Evolutionary conservation across 208 protist genomes (phyloP).

Genomic region (Trypanosoma rangeli): DNA sequence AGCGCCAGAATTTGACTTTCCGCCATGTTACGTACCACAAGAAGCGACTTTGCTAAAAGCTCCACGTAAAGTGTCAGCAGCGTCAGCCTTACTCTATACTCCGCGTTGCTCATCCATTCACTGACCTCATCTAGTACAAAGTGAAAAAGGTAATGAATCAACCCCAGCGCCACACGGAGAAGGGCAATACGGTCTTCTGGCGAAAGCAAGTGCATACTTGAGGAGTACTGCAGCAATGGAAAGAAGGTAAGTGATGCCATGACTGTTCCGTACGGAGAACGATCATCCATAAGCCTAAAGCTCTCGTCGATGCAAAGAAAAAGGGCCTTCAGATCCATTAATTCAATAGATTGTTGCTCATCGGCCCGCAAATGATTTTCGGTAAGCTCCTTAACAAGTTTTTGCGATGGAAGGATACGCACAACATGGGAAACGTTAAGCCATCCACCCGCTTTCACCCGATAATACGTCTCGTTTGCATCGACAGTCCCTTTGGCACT

Average conservation of each 20-base stretch:
- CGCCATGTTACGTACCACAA: conserved; percentile 46
- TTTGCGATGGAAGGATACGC: conserved; percentile 45
- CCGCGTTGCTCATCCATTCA: conserved; percentile 38
- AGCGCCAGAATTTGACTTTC: conserved; percentile 44
- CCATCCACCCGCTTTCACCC: conserved; percentile 73
- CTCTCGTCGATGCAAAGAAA: conserved; percentile 50
- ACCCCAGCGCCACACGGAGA: conserved; percentile 33
- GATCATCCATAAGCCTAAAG: conserved; percentile 67
- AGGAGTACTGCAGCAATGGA: conserved; percentile 46
- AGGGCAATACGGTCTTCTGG: conserved; percentile 13
- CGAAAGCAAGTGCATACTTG: conserved; percentile 7
- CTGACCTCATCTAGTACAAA: conserved; percentile 54
- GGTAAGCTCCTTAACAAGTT: conserved; percentile 41
- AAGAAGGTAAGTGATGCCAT: conserved; percentile 71
- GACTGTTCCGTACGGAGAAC: conserved; percentile 61
- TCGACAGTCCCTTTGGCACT: conserved; percentile 51
- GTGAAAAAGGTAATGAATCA: conserved; percentile 60
- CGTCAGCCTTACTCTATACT: conserved; percentile 38
- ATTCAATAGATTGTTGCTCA: conserved; percentile 1
- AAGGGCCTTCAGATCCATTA: conserved; percentile 26
- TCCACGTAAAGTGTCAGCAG: conserved; percentile 68
- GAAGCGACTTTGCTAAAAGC: conserved; percentile 58
- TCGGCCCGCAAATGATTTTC: conserved; percentile 33
- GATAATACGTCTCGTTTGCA: conserved; percentile 53
- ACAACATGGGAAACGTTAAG: conserved; percentile 68